Evolutionary conservation across 345 rosid genomes (phyloP), one percentile per base, ranked within the genome.

Genomic region (Corchorus capsularis): DNA sequence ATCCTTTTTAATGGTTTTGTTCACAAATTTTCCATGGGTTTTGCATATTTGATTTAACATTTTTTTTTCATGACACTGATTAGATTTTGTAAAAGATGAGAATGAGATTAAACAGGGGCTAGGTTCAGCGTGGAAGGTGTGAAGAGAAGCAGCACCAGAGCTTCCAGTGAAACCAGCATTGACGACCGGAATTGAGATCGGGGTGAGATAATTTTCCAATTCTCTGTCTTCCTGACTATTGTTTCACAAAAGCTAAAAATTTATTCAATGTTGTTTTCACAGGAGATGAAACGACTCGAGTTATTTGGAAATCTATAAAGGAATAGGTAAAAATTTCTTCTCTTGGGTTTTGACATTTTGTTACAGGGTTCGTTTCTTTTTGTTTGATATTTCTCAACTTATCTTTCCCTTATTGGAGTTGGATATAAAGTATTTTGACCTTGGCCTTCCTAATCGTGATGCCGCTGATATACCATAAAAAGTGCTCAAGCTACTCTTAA

Each of bases 211-310:
- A n/a, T 32, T 27, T 6, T 35, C 72, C 5, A 8, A 10, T 9
- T 8, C 68, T 49, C 52, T 53, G 27, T 39, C 22, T 54, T n/a
- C 53, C 6, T 22, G 12, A 4, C 19, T 34, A 3, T 56, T n/a
- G 3, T 39, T 55, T 56, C 0, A 35, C 3, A 19, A 19, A 19
- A 56, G 43, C 37, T 20, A 19, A 15, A 54, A 63, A 2, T 73
- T 69, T 77, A 16, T 49, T 62, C n/a, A n/a, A n/a, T n/a, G 10
- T 61, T 43, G 20, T 49, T 1, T 37, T 75, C n/a, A 4, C 88
- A 91, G 95, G 95, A 66, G 95, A 91, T 85, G 95, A 91, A 84
- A 89, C 89, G 95, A 89, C 95, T 64, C 85, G 95, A 32, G 78
- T 91, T 69, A 79, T 91, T 70, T 91, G 95, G 95, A 76, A 86